Conservation (phyloP, 2,329 filamentous ascomycete genomes). For the Aspergillus pseudotamarii region DNA sequence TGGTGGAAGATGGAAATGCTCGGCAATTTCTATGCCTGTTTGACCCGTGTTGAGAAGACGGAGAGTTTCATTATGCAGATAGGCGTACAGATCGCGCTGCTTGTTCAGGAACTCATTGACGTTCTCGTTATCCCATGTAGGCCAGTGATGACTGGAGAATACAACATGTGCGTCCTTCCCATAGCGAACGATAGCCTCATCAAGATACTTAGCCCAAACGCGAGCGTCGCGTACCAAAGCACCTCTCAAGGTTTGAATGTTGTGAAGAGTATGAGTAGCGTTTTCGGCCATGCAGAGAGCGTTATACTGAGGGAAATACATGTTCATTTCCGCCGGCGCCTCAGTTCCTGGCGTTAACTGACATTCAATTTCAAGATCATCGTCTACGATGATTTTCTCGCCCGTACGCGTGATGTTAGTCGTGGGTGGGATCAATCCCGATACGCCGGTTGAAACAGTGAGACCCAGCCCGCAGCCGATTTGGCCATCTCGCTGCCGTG, state of each 20-base stretch:
- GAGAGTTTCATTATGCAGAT: conserved; percentile 45
- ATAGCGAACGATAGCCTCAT: conserved; percentile 38
- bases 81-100: conserved; percentile 46
- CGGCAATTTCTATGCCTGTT: conserved; percentile 43
- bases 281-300: conserved; percentile 45
- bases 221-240: conserved; percentile 46
- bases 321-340: conserved; percentile 47
- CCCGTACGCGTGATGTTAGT: conserved; percentile 35
- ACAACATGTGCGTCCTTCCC: conserved; percentile 34
- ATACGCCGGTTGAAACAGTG: conserved; percentile 29
- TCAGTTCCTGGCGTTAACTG: conserved; percentile 48
- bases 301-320: conserved; percentile 41
- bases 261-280: conserved; percentile 46
- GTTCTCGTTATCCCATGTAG: conserved; percentile 39
- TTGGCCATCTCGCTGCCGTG: conserved; percentile 33
- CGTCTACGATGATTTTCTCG: conserved; percentile 34
- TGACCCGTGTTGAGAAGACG: conserved; percentile 41
- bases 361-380: conserved; percentile 43
- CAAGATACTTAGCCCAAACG: conserved; percentile 42
- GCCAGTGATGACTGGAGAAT: conserved; percentile 45
- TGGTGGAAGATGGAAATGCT: conserved; percentile 36
- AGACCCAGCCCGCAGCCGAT: conserved; percentile 44
- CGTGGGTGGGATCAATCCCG: conserved; percentile 41
- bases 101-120: conserved; percentile 31
- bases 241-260: conserved; percentile 46